phyloP scores from a whole-genome alignment of 31 red algal species.

The Asparagopsis taxiformis region DNA sequence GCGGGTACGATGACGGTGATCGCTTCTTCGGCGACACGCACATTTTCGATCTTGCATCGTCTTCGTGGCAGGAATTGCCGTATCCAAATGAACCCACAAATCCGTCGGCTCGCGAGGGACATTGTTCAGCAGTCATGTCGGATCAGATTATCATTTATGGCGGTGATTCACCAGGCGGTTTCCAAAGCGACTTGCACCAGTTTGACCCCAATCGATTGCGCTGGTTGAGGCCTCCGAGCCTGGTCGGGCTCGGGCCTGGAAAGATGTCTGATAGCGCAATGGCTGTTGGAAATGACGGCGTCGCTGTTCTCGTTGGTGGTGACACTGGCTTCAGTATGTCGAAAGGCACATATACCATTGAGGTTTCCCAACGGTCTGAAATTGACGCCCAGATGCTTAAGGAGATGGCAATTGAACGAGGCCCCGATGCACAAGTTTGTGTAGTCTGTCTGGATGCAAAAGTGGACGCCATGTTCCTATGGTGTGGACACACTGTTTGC shows the following conservation, averaged over 20 bases:
- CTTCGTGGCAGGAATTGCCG: slow-evolving; percentile 42
- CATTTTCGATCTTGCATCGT: slow-evolving; percentile 50
- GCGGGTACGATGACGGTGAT: slow-evolving; percentile 68
- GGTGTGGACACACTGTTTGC: slow-evolving; percentile 73
- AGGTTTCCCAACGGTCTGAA: slow-evolving; percentile 29
- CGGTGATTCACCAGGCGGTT: slow-evolving; percentile 25
- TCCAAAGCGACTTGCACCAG: slow-evolving; percentile 26
- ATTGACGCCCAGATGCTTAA: slow-evolving; percentile 18
- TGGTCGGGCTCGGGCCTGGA: slow-evolving; percentile 55
- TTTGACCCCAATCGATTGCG: slow-evolving; percentile 47
- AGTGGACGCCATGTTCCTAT: slow-evolving; percentile 41
- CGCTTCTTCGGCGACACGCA: slow-evolving; percentile 57
- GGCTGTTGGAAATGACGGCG: slow-evolving; percentile 18
- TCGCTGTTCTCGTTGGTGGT: slow-evolving; percentile 53
- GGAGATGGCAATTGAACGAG: slow-evolving; percentile 19
- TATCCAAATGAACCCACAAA: slow-evolving; percentile 32
- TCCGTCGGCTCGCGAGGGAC: slow-evolving; percentile 56
- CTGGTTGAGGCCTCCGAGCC: slow-evolving; percentile 22
- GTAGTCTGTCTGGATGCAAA: slow-evolving; percentile 59
- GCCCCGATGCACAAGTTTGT: slow-evolving; percentile 29
- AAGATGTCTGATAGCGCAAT: slow-evolving; percentile 38
- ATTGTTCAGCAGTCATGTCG: slow-evolving; percentile 31
- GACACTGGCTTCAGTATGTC: slow-evolving; percentile 47
- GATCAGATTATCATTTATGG: slow-evolving; percentile 37
- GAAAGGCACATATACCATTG: slow-evolving; percentile 4